A percentile compares a stretch with the other conserved stretches of the same genome.
phyloP scores from a whole-genome alignment of 2,329 filamentous ascomycete species.

The Colletotrichum scovillei region DNA sequence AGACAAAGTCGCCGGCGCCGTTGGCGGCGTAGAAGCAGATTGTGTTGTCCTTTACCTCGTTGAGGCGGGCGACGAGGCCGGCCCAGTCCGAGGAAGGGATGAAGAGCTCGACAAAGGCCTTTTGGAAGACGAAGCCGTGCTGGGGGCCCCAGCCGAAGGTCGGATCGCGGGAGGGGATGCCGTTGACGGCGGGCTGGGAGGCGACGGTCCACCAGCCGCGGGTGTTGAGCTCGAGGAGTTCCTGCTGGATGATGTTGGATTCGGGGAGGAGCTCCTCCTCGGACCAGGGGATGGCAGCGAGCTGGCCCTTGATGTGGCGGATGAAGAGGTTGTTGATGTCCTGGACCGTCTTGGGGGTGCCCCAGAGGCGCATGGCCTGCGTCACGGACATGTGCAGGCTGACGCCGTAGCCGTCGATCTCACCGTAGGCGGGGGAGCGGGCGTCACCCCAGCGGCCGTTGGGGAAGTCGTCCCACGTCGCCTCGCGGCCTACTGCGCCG shows the following conservation, averaged over 20 bases:
- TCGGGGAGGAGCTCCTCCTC: conserved; percentile 89
- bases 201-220: conserved; percentile 97
- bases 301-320: conserved; percentile 81
- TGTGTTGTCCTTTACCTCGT: conserved; percentile 68
- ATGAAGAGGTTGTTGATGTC: conserved; percentile 88
- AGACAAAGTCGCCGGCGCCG: conserved; percentile 79
- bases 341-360: conserved; percentile 72
- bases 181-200: conserved; percentile 93
- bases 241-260: conserved; percentile 81
- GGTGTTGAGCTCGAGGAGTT: conserved; percentile 80
- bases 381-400: conserved; percentile 90
- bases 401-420: conserved; percentile 99
- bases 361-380: conserved; percentile 88
- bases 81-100: conserved; percentile 79
- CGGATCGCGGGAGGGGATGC: conserved; percentile 78
- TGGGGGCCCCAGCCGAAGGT: conserved; percentile 94
- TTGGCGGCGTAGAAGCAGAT: conserved; percentile 93
- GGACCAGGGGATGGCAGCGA: conserved; percentile 90
- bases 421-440: conserved; percentile 91
- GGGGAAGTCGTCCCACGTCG: conserved; percentile 98
- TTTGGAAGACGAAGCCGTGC: conserved; percentile 96
- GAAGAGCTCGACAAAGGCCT: conserved; percentile 98
- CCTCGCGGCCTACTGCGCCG: conserved; percentile 88
- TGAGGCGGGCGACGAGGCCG: conserved; percentile 63
- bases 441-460: conserved; percentile 97